A percentile compares a stretch with the other conserved stretches of the same genome.
phyloP scores from a whole-genome alignment of 768 basidiomycete species.

The Suillus lakei region DNA sequence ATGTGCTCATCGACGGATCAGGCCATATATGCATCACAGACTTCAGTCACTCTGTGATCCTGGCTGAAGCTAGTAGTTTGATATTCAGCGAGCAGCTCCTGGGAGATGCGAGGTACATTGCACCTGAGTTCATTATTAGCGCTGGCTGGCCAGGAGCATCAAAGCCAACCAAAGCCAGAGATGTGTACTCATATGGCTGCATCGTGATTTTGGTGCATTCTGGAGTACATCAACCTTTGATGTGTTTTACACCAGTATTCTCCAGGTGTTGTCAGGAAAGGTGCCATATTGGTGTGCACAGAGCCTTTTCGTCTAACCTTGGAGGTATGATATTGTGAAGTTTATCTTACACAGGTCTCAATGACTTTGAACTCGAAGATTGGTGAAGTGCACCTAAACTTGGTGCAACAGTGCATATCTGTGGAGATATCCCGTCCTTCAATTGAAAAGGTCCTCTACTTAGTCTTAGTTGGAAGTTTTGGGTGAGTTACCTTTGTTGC shows the following conservation, averaged over 20 bases:
- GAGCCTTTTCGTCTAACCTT: neutral
- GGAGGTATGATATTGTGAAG: neutral
- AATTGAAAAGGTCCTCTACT: neutral
- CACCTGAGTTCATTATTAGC: no score
- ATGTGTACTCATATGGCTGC: neutral
- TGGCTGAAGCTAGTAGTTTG: neutral
- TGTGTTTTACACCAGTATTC: neutral
- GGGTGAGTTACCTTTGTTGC: neutral
- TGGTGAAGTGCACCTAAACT: neutral
- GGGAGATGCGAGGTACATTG: constrained; percentile 1
- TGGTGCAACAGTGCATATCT: neutral
- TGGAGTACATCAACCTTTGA: neutral
- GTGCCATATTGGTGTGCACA: neutral
- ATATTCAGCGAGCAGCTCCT: neutral
- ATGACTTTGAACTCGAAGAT: neutral
- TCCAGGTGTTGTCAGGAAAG: neutral
- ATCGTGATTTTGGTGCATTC: neutral
- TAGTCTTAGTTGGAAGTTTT: neutral
- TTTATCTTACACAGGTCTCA: neutral
- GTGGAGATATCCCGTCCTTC: neutral
- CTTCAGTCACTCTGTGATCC: neutral
- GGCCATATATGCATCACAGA: neutral
- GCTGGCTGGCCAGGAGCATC: neutral
- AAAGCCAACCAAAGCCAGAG: neutral
- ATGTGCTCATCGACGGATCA: neutral